These are phyloP conservation scores for Moelleriella libera DNA, from an alignment of 2,329 filamentous ascomycete species.

Conservation along the genomic window DNA sequence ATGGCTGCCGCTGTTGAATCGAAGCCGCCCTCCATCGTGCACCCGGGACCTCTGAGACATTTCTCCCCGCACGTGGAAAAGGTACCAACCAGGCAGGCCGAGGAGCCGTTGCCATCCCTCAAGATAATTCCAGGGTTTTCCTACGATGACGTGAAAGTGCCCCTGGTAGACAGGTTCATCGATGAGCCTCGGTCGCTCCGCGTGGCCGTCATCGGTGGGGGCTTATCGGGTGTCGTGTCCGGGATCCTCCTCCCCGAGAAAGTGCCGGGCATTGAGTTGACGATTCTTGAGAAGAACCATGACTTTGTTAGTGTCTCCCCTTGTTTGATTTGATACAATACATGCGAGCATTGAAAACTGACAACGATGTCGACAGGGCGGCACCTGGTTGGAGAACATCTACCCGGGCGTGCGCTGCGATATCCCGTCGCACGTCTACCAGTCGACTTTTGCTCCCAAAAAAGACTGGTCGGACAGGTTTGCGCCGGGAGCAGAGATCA, in stretches of 20 bases:
- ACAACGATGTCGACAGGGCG: constrained; percentile 19
- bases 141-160: neutral
- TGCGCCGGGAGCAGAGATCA: constrained; percentile 51
- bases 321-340: too few species aligned
- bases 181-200: constrained; percentile 19
- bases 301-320: constrained; percentile 39
- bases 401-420: constrained; percentile 57
- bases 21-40: too few species aligned
- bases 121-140: neutral
- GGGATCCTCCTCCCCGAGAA: constrained; percentile 54
- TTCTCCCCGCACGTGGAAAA: too few species aligned
- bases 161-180: constrained; percentile 17
- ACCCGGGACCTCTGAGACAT: too few species aligned
- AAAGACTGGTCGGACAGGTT: constrained; percentile 56
- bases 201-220: constrained; percentile 23
- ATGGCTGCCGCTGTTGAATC: too few species aligned
- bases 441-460: constrained; percentile 53
- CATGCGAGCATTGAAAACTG: neutral
- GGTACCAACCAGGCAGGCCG: too few species aligned
- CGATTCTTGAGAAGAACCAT: constrained; percentile 53
- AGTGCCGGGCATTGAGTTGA: constrained; percentile 51
- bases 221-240: constrained; percentile 28
- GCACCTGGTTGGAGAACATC: constrained; percentile 39
- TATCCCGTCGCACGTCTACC: constrained; percentile 56
- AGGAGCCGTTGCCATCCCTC: too few species aligned